These are phyloP conservation scores for Solanum pennellii DNA, from an alignment of 257 asterid genomes.

Conservation along the genomic window DNA sequence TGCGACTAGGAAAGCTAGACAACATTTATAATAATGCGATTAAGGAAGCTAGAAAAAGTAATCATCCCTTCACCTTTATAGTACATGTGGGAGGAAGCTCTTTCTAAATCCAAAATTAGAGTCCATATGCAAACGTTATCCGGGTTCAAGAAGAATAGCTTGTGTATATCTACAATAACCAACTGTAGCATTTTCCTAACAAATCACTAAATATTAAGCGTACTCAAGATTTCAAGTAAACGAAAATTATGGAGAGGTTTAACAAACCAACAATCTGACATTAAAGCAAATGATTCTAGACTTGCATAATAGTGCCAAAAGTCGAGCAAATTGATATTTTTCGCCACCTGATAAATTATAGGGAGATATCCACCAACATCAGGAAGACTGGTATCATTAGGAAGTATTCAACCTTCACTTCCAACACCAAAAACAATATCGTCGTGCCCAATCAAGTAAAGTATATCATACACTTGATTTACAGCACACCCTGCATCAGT, in stretches of 20 bases:
- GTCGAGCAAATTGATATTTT: not conserved
- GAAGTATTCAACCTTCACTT: slow-evolving; percentile 77
- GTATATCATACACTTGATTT: slow-evolving; percentile 70
- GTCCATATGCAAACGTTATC: slow-evolving; percentile 61
- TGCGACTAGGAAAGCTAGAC: too few species aligned
- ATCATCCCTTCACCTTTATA: not conserved
- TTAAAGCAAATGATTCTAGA: not conserved
- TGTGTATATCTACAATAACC: slow-evolving; percentile 87
- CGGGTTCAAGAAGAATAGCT: slow-evolving; percentile 60
- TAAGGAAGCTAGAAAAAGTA: not conserved
- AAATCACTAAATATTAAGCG: not conserved
- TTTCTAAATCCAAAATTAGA: slow-evolving; percentile 60
- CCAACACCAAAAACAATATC: slow-evolving; percentile 81
- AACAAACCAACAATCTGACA: too few species aligned
- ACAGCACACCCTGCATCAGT: slow-evolving; percentile 68
- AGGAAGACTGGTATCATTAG: slow-evolving; percentile 51
- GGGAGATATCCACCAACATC: slow-evolving; percentile 86
- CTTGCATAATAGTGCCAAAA: not conserved
- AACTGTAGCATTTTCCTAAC: slow-evolving; percentile 53
- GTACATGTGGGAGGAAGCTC: slow-evolving; percentile 79
- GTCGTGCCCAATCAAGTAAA: slow-evolving; percentile 85
- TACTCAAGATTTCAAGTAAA: not conserved
- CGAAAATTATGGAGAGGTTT: too few species aligned
- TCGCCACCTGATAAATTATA: slow-evolving; percentile 58
- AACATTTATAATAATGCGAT: too few species aligned